Conservation (phyloP, 768 basidiomycete genomes). For the Psilocybe cubensis region DNA sequence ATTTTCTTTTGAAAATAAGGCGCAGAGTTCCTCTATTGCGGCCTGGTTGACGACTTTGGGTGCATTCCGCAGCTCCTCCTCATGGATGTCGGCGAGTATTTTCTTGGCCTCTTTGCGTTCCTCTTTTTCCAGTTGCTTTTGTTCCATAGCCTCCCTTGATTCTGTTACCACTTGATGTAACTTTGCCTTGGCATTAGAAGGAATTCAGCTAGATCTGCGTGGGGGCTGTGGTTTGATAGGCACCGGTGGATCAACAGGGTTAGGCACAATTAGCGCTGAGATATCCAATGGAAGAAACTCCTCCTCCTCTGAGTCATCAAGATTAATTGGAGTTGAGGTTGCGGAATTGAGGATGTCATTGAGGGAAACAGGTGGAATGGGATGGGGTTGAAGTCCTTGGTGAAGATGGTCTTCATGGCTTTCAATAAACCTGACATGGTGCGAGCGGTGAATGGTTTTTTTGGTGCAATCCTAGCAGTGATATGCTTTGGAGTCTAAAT, state of each 20-base stretch:
- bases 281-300: background rate
- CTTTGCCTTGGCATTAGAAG: background rate
- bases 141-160: background rate
- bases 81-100: background rate
- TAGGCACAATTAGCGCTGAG: background rate
- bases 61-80: conserved; percentile 7
- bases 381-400: background rate
- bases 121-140: background rate
- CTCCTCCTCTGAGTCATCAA: background rate
- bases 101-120: background rate
- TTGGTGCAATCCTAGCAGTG: conserved; percentile 15
- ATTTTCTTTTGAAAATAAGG: background rate
- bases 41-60: background rate
- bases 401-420: conserved; percentile 7
- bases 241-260: background rate
- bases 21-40: background rate
- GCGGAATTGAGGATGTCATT: background rate
- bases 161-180: background rate
- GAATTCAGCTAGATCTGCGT: background rate
- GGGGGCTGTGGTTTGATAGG: background rate
- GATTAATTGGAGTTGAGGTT: background rate
- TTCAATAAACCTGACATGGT: conserved; percentile 26
- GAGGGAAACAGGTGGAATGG: background rate
- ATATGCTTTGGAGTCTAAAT: conserved; percentile 16
- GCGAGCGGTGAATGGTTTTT: conserved; percentile 10